These are phyloP conservation scores for Hygrocybe coccinea DNA, from an alignment of 768 basidiomycete species.

Conservation along the genomic window DNA sequence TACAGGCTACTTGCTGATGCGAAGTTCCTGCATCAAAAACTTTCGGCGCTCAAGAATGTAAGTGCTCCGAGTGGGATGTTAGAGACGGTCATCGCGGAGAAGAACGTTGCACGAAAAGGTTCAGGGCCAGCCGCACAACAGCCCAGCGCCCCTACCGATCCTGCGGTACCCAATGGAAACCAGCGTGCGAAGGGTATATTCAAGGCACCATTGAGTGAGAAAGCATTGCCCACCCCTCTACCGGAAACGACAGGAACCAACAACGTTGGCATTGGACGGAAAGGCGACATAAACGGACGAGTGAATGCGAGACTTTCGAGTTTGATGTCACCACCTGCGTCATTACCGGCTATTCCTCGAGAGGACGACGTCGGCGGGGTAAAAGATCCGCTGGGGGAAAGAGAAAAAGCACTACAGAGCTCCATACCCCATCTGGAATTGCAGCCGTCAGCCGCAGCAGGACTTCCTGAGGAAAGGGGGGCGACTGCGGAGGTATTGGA, in stretches of 20 bases:
- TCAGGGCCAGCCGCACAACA: slow-evolving; percentile 13
- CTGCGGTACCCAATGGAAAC: slow-evolving; percentile 36
- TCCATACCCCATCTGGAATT: too few relatives aligned
- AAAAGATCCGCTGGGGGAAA: not conserved
- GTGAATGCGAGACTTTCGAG: slow-evolving; percentile 2
- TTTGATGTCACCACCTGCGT: slow-evolving; percentile 17
- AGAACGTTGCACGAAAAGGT: slow-evolving; percentile 45
- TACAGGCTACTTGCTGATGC: slow-evolving; percentile 76
- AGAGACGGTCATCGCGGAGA: slow-evolving; percentile 81
- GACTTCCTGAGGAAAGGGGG: not conserved
- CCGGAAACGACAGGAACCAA: not conserved
- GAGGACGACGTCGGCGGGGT: not conserved
- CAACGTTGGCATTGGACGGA: not conserved
- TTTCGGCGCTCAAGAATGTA: slow-evolving; percentile 71
- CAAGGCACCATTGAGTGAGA: slow-evolving; percentile 33
- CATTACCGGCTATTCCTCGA: slow-evolving; percentile 22
- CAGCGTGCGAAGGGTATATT: slow-evolving; percentile 45
- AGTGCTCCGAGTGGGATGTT: slow-evolving; percentile 71
- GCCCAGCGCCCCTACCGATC: slow-evolving; percentile 17
- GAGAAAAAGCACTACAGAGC: too few relatives aligned
- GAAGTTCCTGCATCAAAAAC: slow-evolving; percentile 67
- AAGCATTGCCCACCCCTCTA: slow-evolving; percentile 30
- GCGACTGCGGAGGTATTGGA: not conserved
- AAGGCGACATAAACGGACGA: slow-evolving; percentile 4
- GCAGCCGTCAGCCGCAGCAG: too few relatives aligned